A percentile compares a stretch with the other conserved stretches of the same genome.
phyloP scores from a whole-genome alignment of 2,329 filamentous ascomycete genomes.

The Cercospora citrullina region DNA sequence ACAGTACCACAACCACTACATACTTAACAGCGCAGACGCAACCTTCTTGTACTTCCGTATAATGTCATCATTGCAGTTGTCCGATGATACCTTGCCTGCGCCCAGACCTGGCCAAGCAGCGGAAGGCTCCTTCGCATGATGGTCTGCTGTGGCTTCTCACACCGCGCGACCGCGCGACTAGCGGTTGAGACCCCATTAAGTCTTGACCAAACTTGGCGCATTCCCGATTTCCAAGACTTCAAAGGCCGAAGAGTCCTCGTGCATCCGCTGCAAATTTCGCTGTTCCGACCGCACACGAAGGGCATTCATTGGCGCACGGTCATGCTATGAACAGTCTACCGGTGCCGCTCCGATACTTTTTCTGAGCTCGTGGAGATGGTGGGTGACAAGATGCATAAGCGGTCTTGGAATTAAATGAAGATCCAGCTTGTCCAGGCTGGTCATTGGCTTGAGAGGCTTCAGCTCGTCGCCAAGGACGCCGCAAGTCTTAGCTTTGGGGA shows the following conservation, averaged over 20 bases:
- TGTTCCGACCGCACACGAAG: neutral
- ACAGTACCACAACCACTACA: conserved; percentile 2
- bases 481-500: conserved; percentile 13
- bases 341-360: conserved; percentile 13
- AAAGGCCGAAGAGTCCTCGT: conserved; percentile 8
- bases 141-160: conserved; percentile 4
- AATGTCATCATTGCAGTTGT: conserved; percentile 13
- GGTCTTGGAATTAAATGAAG: conserved; percentile 19
- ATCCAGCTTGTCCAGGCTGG: conserved; percentile 13
- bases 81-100: conserved; percentile 14
- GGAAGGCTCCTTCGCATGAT: neutral
- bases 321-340: neutral
- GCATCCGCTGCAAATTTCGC: conserved; percentile 3
- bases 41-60: conserved; percentile 6
- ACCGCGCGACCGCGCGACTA: neutral
- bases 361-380: conserved; percentile 12
- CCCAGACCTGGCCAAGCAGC: conserved; percentile 19
- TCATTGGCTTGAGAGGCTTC: conserved; percentile 18
- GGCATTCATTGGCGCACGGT: neutral
- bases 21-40: conserved; percentile 1
- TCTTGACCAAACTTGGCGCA: conserved; percentile 5
- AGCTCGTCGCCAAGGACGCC: conserved; percentile 1
- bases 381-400: conserved; percentile 15
- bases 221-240: neutral
- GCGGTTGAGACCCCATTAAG: conserved; percentile 10